These are phyloP conservation scores for Spergularia azorica DNA, from an alignment of 179 eudicot genomes.

Conservation along the genomic window DNA sequence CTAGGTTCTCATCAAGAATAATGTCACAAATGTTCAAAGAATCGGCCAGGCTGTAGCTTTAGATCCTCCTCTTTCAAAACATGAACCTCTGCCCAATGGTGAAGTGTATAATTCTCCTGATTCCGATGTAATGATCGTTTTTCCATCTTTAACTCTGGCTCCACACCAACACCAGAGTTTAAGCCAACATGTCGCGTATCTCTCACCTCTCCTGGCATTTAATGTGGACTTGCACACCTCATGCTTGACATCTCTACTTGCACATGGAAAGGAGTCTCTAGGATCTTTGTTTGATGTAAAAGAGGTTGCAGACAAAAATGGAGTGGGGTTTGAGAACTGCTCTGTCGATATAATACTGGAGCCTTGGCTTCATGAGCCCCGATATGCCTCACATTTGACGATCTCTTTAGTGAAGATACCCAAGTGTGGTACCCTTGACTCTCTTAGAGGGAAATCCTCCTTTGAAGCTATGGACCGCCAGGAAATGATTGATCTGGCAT, in stretches of 20 bases:
- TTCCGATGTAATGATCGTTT: conserved; percentile 45
- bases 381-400: conserved; percentile 86
- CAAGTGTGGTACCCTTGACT: conserved; percentile 75
- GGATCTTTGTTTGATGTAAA: conserved; percentile 61
- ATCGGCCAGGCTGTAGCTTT: conserved; percentile 72
- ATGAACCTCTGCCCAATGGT: conserved; percentile 27
- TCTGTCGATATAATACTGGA: conserved; percentile 50
- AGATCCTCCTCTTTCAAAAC: conserved; percentile 61
- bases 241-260: conserved; percentile 67
- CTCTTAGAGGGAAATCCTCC: conserved; percentile 67
- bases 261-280: conserved; percentile 62
- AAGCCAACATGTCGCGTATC: conserved; percentile 62
- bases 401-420: conserved; percentile 90
- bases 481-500: conserved; percentile 76
- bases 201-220: conserved; percentile 82
- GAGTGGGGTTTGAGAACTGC: conserved; percentile 32
- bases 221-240: conserved; percentile 81
- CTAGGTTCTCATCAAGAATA: conserved; percentile 66
- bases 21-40: conserved; percentile 49
- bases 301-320: conserved; percentile 35
- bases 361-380: conserved; percentile 63
- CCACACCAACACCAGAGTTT: conserved; percentile 24
- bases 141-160: conserved; percentile 60
- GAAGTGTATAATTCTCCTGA: conserved; percentile 30
- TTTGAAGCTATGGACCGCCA: conserved; percentile 83